Percentiles rank a stretch among this genome's conserved stretches.
These are phyloP conservation scores for Leptoxyphium fumago DNA, from an alignment of 2,329 filamentous ascomycete species.

Conservation along the genomic window DNA sequence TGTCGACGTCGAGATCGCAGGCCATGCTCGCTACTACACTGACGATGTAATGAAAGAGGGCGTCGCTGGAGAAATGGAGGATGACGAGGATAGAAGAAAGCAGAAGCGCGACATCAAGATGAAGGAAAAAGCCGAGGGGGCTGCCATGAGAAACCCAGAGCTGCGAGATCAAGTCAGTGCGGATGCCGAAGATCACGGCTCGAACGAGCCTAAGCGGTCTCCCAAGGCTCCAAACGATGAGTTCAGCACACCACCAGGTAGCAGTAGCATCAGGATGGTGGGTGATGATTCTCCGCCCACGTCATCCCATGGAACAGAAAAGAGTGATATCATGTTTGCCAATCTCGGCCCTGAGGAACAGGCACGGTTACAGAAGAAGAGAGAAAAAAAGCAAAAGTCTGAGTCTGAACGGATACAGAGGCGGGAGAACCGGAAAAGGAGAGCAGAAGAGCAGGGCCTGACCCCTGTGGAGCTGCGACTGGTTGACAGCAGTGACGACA, in stretches of 20 bases:
- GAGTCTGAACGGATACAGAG: slow-evolving; percentile 86
- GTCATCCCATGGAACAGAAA: slow-evolving; percentile 15
- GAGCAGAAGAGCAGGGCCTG: slow-evolving; percentile 75
- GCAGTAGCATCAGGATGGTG: background rate
- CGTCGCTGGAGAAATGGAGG: slow-evolving; percentile 27
- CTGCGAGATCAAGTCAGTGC: slow-evolving; percentile 43
- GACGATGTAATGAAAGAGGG: slow-evolving; percentile 27
- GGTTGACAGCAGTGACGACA: slow-evolving; percentile 47
- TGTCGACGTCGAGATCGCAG: slow-evolving; percentile 93
- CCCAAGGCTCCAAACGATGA: background rate
- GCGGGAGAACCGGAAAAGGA: slow-evolving; percentile 72
- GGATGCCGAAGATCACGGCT: slow-evolving; percentile 16
- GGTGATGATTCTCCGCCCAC: background rate
- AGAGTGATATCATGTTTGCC: slow-evolving; percentile 3
- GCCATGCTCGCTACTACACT: slow-evolving; percentile 57
- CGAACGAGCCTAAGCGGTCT: background rate
- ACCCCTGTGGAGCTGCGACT: slow-evolving; percentile 71
- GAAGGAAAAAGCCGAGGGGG: slow-evolving; percentile 57
- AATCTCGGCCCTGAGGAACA: background rate
- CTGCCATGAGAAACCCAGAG: slow-evolving; percentile 54
- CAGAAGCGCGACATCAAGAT: slow-evolving; percentile 47
- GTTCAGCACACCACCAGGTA: background rate
- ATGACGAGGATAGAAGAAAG: slow-evolving; percentile 34
- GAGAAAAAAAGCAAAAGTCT: slow-evolving; percentile 90
- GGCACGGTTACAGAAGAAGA: slow-evolving; percentile 47